Evolutionary conservation across 495 filamentous ascomycete genomes (phyloP).

Genomic region (Evansstolkia leycettana): DNA sequence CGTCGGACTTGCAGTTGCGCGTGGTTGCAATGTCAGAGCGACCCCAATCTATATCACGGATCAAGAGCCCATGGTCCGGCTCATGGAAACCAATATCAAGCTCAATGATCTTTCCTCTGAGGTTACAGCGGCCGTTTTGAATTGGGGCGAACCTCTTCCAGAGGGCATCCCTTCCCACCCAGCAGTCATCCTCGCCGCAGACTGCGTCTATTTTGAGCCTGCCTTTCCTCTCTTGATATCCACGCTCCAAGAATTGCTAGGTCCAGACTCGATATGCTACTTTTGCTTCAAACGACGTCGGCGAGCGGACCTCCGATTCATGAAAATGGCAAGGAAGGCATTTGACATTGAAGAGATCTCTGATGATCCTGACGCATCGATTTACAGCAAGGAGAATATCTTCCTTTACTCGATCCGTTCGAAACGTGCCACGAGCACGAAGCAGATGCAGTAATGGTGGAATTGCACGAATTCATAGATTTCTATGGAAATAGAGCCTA

Average conservation of each 20-base stretch:
- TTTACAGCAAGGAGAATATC: conserved; percentile 48
- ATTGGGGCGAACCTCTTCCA: conserved; percentile 51
- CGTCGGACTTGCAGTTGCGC: conserved; percentile 44
- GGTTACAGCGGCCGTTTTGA: conserved; percentile 51
- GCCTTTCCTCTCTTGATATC: conserved; percentile 76
- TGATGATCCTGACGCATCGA: conserved; percentile 43
- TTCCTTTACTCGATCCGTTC: conserved; percentile 49
- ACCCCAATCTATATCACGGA: conserved; percentile 66
- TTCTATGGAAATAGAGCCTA: not conserved
- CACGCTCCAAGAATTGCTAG: conserved; percentile 57
- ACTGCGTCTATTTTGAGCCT: conserved; percentile 96
- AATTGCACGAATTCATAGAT: not conserved
- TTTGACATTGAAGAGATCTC: conserved; percentile 52
- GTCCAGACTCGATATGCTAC: conserved; percentile 55
- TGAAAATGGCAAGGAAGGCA: conserved; percentile 52
- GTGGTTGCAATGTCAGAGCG: conserved; percentile 19
- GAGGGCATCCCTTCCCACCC: conserved; percentile 33
- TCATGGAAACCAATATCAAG: conserved; percentile 74
- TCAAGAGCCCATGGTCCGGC: conserved; percentile 64
- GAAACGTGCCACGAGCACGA: conserved; percentile 18
- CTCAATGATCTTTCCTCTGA: conserved; percentile 58
- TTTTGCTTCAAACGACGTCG: conserved; percentile 94
- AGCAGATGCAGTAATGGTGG: not conserved
- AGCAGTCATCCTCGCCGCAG: conserved; percentile 78
- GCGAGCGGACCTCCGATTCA: conserved; percentile 59